Conservation (phyloP, 495 filamentous ascomycete species). For the Pseudevernia furfuracea region DNA sequence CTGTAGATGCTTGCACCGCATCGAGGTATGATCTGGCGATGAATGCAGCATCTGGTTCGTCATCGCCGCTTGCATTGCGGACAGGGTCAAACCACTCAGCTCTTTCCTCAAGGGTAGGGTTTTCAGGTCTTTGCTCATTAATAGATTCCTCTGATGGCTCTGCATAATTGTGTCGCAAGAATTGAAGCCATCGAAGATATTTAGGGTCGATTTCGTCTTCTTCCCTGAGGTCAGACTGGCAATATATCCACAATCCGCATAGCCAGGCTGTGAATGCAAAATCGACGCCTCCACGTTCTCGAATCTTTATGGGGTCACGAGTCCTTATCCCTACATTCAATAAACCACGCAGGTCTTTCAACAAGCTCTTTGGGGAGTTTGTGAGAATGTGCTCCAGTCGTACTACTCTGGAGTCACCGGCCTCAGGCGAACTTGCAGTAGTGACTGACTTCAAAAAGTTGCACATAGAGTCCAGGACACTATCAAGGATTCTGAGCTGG, state of each 20-base stretch:
- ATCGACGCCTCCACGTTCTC: constrained; percentile 21
- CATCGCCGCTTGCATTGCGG: constrained; percentile 9
- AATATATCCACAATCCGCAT: constrained; percentile 17
- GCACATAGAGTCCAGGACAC: constrained; percentile 14
- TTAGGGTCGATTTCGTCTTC: neutral
- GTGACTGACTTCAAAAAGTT: constrained; percentile 11
- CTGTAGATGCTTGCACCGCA: constrained; percentile 11
- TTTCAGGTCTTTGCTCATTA: neutral
- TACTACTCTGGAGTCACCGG: constrained; percentile 14
- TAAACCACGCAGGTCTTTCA: constrained; percentile 21
- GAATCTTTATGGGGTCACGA: constrained; percentile 21
- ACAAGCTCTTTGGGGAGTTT: constrained; percentile 11
- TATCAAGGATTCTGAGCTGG: constrained; percentile 21
- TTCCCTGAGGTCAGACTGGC: neutral
- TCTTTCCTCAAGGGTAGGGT: neutral
- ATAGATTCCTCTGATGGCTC: neutral
- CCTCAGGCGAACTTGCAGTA: neutral
- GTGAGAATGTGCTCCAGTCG: constrained; percentile 23
- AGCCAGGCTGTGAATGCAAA: constrained; percentile 26
- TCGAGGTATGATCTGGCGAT: constrained; percentile 19
- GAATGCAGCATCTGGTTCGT: constrained; percentile 2
- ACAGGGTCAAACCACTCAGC: constrained; percentile 12
- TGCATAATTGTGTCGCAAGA: constrained; percentile 3
- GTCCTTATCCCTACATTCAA: constrained; percentile 25
- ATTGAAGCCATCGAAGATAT: constrained; percentile 13